Evolutionary conservation across 2,329 filamentous ascomycete species (phyloP).

Genomic region (Alternaria metachromatica): DNA sequence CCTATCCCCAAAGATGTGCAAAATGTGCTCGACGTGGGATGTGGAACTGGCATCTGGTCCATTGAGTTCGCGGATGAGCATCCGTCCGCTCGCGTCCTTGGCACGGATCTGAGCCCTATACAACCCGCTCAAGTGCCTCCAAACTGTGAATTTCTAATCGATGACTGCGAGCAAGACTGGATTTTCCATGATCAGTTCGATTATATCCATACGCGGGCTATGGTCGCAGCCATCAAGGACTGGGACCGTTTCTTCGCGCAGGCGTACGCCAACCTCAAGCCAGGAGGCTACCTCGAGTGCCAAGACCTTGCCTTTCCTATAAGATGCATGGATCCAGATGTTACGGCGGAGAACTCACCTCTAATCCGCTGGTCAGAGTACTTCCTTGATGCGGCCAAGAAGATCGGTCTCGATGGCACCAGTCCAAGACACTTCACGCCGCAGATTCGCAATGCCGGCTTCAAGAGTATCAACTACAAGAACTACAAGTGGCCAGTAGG

Average conservation of each 20-base stretch:
- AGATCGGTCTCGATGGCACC: slow-evolving; percentile 49
- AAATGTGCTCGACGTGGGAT: slow-evolving; percentile 42
- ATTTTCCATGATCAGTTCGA: slow-evolving; percentile 62
- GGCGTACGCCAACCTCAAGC: slow-evolving; percentile 49
- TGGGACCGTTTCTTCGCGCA: slow-evolving; percentile 59
- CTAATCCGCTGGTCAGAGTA: slow-evolving; percentile 36
- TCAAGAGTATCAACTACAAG: slow-evolving; percentile 36
- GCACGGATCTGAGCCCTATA: slow-evolving; percentile 45
- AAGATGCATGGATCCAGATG: slow-evolving; percentile 28
- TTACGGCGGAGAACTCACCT: slow-evolving; percentile 31
- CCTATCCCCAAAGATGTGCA: slow-evolving; percentile 37
- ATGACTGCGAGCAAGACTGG: slow-evolving; percentile 60
- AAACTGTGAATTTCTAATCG: slow-evolving; percentile 45
- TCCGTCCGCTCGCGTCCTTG: slow-evolving; percentile 41
- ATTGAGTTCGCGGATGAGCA: slow-evolving; percentile 43
- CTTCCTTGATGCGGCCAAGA: slow-evolving; percentile 32
- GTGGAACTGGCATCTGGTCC: slow-evolving; percentile 44
- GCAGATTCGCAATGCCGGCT: slow-evolving; percentile 32
- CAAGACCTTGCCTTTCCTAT: slow-evolving; percentile 51
- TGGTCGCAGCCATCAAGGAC: slow-evolving; percentile 62
- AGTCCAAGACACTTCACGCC: slow-evolving; percentile 49
- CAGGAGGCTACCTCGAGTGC: slow-evolving; percentile 60
- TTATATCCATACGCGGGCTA: slow-evolving; percentile 62
- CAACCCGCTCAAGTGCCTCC: slow-evolving; percentile 40
- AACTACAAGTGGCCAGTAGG: slow-evolving; percentile 43